Conservation (phyloP, 805 yeast genomes). For the Candida qinlingensis region DNA sequence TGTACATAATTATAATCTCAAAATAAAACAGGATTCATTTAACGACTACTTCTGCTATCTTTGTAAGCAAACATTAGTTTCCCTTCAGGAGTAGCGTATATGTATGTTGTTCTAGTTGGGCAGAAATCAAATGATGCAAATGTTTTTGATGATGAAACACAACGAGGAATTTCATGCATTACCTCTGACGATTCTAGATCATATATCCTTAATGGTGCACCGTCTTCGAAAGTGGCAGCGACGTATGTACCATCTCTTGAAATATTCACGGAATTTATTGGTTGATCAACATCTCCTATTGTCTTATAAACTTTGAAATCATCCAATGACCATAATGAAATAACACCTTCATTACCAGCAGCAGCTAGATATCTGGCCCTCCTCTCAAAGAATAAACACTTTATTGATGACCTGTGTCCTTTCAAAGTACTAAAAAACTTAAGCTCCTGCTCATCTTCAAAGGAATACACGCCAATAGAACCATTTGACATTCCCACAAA, state of each 20-base stretch:
- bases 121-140: constrained; percentile 28
- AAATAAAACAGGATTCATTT: not conserved
- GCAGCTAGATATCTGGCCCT: constrained; percentile 43
- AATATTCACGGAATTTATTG: constrained; percentile 34
- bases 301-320: constrained; percentile 35
- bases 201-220: constrained; percentile 35
- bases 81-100: constrained; percentile 25
- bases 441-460: constrained; percentile 5
- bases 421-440: constrained; percentile 18
- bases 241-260: constrained; percentile 42
- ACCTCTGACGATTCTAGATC: constrained; percentile 26
- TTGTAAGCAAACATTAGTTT: constrained; percentile 8
- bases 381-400: constrained; percentile 45
- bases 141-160: constrained; percentile 14
- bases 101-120: constrained; percentile 24
- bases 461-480: constrained; percentile 24
- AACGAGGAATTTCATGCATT: constrained; percentile 15
- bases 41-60: not conserved
- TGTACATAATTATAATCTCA: constrained; percentile 6
- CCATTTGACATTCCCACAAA: constrained; percentile 48
- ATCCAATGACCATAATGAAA: constrained; percentile 43
- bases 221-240: constrained; percentile 39
- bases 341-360: constrained; percentile 55
- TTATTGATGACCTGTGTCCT: constrained; percentile 48
- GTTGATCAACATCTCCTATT: constrained; percentile 37